phyloP scores from a whole-genome alignment of 192 early-diverging fungal species.

The Rhizophagus clarus region DNA sequence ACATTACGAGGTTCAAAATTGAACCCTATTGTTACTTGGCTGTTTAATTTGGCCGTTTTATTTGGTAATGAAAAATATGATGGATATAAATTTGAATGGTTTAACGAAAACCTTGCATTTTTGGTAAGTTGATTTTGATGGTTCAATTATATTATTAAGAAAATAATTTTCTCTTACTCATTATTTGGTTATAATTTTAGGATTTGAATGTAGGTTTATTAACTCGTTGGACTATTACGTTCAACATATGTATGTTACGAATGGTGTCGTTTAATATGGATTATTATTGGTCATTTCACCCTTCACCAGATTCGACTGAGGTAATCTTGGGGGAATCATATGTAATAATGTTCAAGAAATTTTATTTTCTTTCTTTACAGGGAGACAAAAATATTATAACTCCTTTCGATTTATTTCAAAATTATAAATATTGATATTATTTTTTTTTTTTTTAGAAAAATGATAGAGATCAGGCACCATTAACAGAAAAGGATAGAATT shows the following conservation, averaged over 20 bases:
- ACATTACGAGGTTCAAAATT: constrained; percentile 47
- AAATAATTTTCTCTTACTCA: neutral
- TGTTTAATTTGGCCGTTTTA: constrained; percentile 76
- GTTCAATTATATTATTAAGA: neutral
- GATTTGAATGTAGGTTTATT: constrained; percentile 73
- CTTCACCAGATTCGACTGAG: constrained; percentile 17
- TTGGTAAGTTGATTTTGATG: constrained; percentile 49
- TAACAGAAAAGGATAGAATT: constrained; percentile 63
- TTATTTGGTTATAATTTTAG: constrained; percentile 35
- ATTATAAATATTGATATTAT: neutral
- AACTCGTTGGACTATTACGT: constrained; percentile 84
- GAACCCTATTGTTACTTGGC: constrained; percentile 78
- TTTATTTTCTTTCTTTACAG: neutral
- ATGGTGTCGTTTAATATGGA: constrained; percentile 95
- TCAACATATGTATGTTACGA: constrained; percentile 88
- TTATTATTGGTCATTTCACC: constrained; percentile 74
- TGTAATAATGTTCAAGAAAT: constrained; percentile 7
- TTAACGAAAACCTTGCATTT: constrained; percentile 60
- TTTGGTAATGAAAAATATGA: constrained; percentile 77
- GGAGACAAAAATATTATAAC: neutral
- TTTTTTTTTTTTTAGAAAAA: constrained; percentile 42
- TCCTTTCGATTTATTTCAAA: neutral
- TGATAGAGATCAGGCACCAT: constrained; percentile 35
- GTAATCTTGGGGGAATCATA: constrained; percentile 33
- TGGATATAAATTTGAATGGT: constrained; percentile 68